Conservation (phyloP, 192 early-diverging fungal genomes). For the Lunasporangiospora selenospora region DNA sequence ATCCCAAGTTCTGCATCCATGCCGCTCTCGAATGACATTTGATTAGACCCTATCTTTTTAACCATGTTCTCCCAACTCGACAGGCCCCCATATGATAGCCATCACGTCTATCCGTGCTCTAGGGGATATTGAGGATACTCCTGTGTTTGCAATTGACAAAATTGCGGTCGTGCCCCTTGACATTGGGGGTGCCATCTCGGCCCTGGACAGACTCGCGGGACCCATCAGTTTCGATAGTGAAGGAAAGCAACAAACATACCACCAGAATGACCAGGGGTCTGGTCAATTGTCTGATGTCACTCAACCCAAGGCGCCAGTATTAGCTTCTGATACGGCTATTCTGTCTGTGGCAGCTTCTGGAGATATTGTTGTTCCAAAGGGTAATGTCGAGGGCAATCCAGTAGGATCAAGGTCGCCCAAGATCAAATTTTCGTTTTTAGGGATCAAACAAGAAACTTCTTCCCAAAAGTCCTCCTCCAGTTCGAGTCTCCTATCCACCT, state of each 20-base stretch:
- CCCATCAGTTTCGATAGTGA: background rate
- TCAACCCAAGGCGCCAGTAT: too few species aligned
- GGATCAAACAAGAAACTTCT: slow-evolving; percentile 15
- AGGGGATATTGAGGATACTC: slow-evolving; percentile 47
- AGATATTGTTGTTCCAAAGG: too few species aligned
- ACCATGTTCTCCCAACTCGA: too few species aligned
- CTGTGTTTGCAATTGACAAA: slow-evolving; percentile 49
- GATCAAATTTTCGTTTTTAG: slow-evolving; percentile 28
- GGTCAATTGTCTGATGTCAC: too few species aligned
- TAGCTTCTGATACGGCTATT: too few species aligned
- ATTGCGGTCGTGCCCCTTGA: slow-evolving; percentile 47
- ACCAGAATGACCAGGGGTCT: slow-evolving; percentile 25
- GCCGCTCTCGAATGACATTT: background rate
- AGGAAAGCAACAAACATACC: background rate
- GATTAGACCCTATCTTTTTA: background rate
- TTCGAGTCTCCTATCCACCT: slow-evolving; percentile 3
- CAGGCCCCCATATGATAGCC: slow-evolving; percentile 44
- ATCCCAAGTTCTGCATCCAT: too few species aligned
- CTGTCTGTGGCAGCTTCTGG: too few species aligned
- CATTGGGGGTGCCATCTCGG: slow-evolving; percentile 20
- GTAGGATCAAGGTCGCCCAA: slow-evolving; percentile 32
- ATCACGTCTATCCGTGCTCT: slow-evolving; percentile 43
- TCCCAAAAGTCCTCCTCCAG: slow-evolving; percentile 2
- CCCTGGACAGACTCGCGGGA: slow-evolving; percentile 19
- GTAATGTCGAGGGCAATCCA: too few species aligned